phyloP scores from a whole-genome alignment of 768 basidiomycete species.

The Podaxis sp. region DNA sequence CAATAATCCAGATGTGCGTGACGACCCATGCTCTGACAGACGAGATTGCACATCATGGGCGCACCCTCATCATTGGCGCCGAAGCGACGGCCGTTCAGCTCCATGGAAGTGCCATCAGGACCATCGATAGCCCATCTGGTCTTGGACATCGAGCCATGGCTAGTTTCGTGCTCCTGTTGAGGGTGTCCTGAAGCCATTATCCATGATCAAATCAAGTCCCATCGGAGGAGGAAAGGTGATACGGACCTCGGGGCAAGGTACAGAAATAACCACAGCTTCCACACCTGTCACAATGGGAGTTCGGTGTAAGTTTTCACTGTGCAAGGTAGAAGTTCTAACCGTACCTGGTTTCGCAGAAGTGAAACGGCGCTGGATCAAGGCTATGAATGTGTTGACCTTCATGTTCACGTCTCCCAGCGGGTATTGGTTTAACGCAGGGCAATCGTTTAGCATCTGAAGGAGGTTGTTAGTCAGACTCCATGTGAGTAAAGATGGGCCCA shows the following conservation, averaged over 20 bases:
- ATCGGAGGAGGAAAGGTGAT: no score
- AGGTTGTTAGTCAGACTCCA: not conserved
- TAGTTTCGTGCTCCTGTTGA: constrained; percentile 58
- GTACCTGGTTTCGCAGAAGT: constrained; percentile 50
- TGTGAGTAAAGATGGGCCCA: not conserved
- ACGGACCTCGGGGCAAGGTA: constrained; percentile 32
- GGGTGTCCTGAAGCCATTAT: constrained; percentile 39
- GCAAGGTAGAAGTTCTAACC: constrained; percentile 5
- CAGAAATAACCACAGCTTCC: constrained; percentile 56
- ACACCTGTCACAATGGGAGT: constrained; percentile 33
- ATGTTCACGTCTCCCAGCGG: constrained; percentile 37
- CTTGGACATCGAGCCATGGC: constrained; percentile 59
- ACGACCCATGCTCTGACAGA: constrained; percentile 51
- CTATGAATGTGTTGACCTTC: constrained; percentile 46
- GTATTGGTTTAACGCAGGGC: constrained; percentile 44
- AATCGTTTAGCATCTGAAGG: constrained; percentile 43
- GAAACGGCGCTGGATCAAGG: constrained; percentile 37
- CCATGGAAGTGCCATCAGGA: constrained; percentile 42
- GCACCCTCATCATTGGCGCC: constrained; percentile 51
- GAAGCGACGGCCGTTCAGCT: constrained; percentile 53
- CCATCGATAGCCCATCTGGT: constrained; percentile 55
- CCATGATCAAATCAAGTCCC: not conserved
- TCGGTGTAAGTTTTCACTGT: not conserved
- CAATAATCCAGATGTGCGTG: constrained; percentile 58
- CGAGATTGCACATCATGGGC: constrained; percentile 58